Base-by-base conservation (phyloP, 108 stramenopile species). In the Discostella stelligeroides region DNA sequence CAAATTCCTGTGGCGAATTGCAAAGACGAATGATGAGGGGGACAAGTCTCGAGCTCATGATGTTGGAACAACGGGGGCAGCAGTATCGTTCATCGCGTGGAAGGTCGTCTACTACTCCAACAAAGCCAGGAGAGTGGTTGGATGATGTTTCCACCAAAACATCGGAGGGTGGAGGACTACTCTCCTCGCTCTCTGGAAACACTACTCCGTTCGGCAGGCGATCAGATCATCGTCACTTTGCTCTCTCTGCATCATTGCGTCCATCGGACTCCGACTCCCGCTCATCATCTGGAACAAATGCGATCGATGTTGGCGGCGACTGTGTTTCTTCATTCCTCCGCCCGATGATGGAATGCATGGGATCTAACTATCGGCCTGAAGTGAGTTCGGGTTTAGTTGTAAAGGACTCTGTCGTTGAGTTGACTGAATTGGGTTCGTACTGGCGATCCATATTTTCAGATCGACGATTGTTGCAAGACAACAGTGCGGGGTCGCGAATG, bases 191-290 rank as follows among this genome's bases (percentile, higher is more conserved):
- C 14, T 85, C 87, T n/a, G 66, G 74, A 51, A 55, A 55, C 29
- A 13, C 61, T 2, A 56, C 53, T 24, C 28, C 53, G 1, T 82
- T 86, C 46, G 68, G 73, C 9, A 69, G 48, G 43, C 77, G 92
- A 60, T 75, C 83, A 8, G 42, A 82, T 20, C 88, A 92, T 73
- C 82, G 67, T 60, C 92, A 92, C 70, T 92, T 90, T 80, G 78
- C 85, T 27, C 45, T 90, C 23, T 81, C 84, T n/a, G 54, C 87
- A 15, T 75, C 87, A 6, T 74, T 88, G 41, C 84, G 92, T 54
- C 82, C 86, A 13, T 45, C 73, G 7, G 42, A 56, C 10, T 43
- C 55, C 21, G 68, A 76, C 20, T 47, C 55, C 47, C 68, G 45
- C 30, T 37, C 28, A 37, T 20, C 27, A 21, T 23, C 20, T 34